Conservation (phyloP, 169 alveolate genomes). For the Cryptosporidium andersoni region DNA sequence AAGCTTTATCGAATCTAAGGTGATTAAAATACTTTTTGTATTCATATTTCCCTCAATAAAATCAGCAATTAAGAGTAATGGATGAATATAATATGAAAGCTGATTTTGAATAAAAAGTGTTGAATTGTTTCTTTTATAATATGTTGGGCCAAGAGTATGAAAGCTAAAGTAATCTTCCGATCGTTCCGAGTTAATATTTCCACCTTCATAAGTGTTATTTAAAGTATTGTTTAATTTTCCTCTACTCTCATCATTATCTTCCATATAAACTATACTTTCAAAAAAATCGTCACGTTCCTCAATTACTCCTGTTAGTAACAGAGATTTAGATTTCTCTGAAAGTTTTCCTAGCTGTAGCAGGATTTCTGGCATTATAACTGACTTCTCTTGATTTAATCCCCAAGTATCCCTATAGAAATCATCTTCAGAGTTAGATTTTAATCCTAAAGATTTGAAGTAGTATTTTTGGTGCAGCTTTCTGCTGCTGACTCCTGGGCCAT, state of each 20-base stretch:
- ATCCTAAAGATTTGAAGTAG: constrained; percentile 38
- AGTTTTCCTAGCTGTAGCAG: constrained; percentile 13
- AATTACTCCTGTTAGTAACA: constrained; percentile 14
- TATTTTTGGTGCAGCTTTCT: constrained; percentile 26
- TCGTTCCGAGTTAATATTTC: background rate
- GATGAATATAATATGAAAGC: constrained; percentile 56
- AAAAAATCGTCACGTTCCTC: constrained; percentile 38
- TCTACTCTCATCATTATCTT: background rate
- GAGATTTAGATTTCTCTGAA: constrained; percentile 18
- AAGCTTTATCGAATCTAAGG: constrained; percentile 20
- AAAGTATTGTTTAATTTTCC: background rate
- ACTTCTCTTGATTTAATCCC: background rate
- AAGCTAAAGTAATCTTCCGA: constrained; percentile 1
- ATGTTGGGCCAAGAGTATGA: constrained; percentile 24
- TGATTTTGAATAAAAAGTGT: constrained; percentile 17
- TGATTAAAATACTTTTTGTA: constrained; percentile 2
- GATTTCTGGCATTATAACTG: constrained; percentile 18
- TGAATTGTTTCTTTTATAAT: constrained; percentile 33
- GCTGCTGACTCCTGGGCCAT: constrained; percentile 36
- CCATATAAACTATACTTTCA: constrained; percentile 43
- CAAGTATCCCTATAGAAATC: background rate
- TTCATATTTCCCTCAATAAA: constrained; percentile 47
- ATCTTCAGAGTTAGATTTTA: constrained; percentile 7
- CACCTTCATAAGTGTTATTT: background rate
- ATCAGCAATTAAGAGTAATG: constrained; percentile 42